Evolutionary conservation across 345 rosid genomes (phyloP), one percentile per base, ranked within the genome.

Genomic region (Brassica carinata): DNA sequence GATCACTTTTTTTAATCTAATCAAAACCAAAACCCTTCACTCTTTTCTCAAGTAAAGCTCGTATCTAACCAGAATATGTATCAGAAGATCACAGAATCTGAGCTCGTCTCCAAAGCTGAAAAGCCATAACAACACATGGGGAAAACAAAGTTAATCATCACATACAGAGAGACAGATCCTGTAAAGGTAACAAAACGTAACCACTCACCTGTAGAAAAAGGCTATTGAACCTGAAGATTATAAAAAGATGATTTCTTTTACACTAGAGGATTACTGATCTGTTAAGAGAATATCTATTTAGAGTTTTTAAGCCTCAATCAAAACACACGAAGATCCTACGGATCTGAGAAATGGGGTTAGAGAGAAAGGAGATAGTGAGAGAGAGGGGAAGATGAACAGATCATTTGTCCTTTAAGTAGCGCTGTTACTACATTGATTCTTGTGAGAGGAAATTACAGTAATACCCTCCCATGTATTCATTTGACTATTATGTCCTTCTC

Each of bases 341-440:
- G 82, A 82, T 77, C 84, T 82, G 82, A 73, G 81, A 82, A 72
- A 59, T 76, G 81, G 38, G 76, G 34, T 19, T 51, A 5, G 61
- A 36, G 73, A 71, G 67, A 66, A 26, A 61, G 53, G 53, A 45
- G 48, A 40, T 27, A n/a, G n/a, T n/a, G 1, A 4, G 53, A 45
- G 58, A 51, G 58, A 51, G 18, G 34, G 14, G 67, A 36, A 26
- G 17, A 3, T 3, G 30, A 59, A 77, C 10, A 82, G 61, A 72
- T 78, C 77, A 75, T 18, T 81, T 75, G 77, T 71, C 73, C 17
- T 71, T 53, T 71, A 71, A 71, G 62, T 69, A 75, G 77, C 80
- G 67, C 84, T 72, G 73, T 81, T 66, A 66, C 73, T 81, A n/a
- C 80, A 67, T 76, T 76, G 73, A 64, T 36, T 57, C 68, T 71